Evolutionary conservation across 495 filamentous ascomycete genomes (phyloP).

Genomic region (Lophium mytilinum): DNA sequence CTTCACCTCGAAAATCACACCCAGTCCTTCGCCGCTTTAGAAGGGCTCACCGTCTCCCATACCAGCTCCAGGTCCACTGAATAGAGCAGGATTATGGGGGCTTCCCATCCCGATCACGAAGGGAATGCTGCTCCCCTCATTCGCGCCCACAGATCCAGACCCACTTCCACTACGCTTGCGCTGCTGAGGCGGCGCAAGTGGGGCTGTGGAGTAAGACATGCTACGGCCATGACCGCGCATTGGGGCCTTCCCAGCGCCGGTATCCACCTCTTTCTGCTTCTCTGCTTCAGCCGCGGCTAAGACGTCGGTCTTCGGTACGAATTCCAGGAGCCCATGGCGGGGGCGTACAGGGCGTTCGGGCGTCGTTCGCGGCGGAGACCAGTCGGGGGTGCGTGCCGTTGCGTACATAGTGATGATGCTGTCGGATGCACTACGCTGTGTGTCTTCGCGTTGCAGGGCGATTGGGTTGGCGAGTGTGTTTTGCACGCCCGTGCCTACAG

Average conservation of each 20-base stretch:
- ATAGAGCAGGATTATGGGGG: slow-evolving; percentile 22
- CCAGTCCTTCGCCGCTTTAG: too few relatives aligned
- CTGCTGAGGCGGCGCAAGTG: not conserved
- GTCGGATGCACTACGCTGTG: slow-evolving; percentile 20
- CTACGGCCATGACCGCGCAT: not conserved
- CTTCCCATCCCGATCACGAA: slow-evolving; percentile 23
- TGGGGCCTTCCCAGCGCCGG: not conserved
- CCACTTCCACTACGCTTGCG: slow-evolving; percentile 3
- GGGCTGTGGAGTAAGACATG: not conserved
- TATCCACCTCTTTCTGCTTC: too few relatives aligned
- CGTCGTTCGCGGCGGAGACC: not conserved
- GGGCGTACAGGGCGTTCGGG: slow-evolving; percentile 22
- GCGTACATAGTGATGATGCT: slow-evolving; percentile 20
- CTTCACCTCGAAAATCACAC: too few relatives aligned
- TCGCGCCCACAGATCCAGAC: not conserved
- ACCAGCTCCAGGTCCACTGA: too few relatives aligned
- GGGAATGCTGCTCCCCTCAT: slow-evolving; percentile 7
- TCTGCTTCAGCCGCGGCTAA: slow-evolving; percentile 18
- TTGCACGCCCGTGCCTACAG: slow-evolving; percentile 16
- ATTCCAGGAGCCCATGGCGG: slow-evolving; percentile 14
- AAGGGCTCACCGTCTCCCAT: too few relatives aligned
- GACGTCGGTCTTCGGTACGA: slow-evolving; percentile 9
- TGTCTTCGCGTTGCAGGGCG: slow-evolving; percentile 12
- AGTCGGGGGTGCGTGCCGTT: slow-evolving; percentile 13
- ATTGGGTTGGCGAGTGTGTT: slow-evolving; percentile 21